phyloP scores from a whole-genome alignment of 176 grass and related monocot species.

The Oryza australiensis region DNA sequence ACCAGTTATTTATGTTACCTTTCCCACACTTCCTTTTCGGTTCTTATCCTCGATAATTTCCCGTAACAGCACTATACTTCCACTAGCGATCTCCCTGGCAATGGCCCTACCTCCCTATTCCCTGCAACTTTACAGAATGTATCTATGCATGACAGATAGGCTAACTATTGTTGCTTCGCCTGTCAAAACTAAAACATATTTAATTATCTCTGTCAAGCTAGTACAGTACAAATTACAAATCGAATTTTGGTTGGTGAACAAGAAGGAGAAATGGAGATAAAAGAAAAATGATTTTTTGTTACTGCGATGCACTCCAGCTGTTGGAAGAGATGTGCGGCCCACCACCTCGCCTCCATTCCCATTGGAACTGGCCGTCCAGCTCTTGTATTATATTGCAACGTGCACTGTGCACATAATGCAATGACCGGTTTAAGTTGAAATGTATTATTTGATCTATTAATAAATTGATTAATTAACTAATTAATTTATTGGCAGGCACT shows the following conservation, averaged over 20 bases:
- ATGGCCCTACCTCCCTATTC: background rate
- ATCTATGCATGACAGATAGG: background rate
- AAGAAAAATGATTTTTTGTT: background rate
- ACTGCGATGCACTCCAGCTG: slow-evolving; percentile 27
- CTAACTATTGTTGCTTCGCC: background rate
- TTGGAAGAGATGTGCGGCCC: slow-evolving; percentile 22
- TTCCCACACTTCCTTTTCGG: background rate
- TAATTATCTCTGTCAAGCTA: background rate
- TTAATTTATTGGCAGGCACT: background rate
- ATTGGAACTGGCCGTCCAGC: background rate
- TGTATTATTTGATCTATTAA: slow-evolving; percentile 32
- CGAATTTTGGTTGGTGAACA: background rate
- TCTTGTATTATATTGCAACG: background rate
- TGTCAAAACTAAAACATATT: background rate
- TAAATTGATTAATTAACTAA: background rate
- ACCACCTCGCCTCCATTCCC: slow-evolving; percentile 11
- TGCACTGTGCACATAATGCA: too few relatives aligned
- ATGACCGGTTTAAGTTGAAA: background rate
- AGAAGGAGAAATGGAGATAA: background rate
- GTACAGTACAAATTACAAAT: background rate
- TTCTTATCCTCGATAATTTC: background rate
- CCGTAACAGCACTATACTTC: background rate
- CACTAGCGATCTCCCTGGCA: background rate
- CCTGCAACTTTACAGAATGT: background rate
- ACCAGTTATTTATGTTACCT: background rate